Conservation (phyloP, 2,329 filamentous ascomycete genomes). For the Cladobotryum mycophilum region DNA sequence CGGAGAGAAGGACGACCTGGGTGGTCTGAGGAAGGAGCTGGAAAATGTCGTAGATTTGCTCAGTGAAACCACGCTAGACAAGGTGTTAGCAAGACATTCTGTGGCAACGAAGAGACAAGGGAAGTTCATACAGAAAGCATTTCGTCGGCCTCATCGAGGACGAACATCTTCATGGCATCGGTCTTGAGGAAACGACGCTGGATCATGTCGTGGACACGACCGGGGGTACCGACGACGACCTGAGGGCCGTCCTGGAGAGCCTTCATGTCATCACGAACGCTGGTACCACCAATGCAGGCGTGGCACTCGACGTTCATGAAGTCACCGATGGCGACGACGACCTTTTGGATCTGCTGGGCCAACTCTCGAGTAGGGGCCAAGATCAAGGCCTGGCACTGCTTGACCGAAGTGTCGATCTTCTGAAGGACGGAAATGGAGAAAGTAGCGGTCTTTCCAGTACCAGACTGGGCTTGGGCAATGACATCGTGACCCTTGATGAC, state of each 20-base stretch:
- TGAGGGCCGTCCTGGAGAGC: slow-evolving; percentile 92
- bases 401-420: slow-evolving; percentile 93
- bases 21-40: slow-evolving; percentile 96
- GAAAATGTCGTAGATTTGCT: slow-evolving; percentile 99
- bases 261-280: slow-evolving; percentile 98
- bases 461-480: slow-evolving; percentile 98
- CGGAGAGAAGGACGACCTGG: slow-evolving; percentile 95
- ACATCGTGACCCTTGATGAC: slow-evolving; percentile 99
- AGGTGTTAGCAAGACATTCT: slow-evolving; percentile 26
- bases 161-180: slow-evolving; percentile 99
- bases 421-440: slow-evolving; percentile 99
- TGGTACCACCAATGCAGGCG: slow-evolving; percentile 98
- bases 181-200: slow-evolving; percentile 96
- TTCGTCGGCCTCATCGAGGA: slow-evolving; percentile 98
- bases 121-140: slow-evolving; percentile 73
- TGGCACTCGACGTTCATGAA: slow-evolving; percentile 99
- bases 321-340: slow-evolving; percentile 88
- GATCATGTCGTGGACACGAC: slow-evolving; percentile 99
- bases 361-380: slow-evolving; percentile 97
- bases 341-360: slow-evolving; percentile 99
- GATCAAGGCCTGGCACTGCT: slow-evolving; percentile 97
- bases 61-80: slow-evolving; percentile 85
- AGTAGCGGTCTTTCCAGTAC: slow-evolving; percentile 98
- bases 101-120: not conserved
- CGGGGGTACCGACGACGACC: slow-evolving; percentile 95